Evolutionary conservation across 2,329 filamentous ascomycete species (phyloP), one percentile per base, ranked within the genome.

Genomic region (Lecanicillium sp.): DNA sequence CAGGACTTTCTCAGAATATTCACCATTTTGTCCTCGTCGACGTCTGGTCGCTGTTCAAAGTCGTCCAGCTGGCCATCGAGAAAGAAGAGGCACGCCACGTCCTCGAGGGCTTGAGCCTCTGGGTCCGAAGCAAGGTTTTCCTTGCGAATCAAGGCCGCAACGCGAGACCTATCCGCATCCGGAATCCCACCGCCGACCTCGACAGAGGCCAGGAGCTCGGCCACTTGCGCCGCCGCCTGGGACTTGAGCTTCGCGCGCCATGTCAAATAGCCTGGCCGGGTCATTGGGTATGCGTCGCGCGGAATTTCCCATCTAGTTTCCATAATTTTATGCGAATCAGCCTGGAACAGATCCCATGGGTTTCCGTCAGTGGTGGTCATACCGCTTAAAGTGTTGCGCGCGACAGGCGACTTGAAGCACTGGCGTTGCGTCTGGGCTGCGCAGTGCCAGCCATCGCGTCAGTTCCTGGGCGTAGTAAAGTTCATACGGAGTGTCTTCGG

Each of bases 61-160:
- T 74, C 76, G 51, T 89, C 87, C 46, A 94, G 84, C 55, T 92
- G 84, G 56, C 90, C 86, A 56, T 92, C 87, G 47, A 94, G 62
- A 57, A 94, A 94, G 19, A 94, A 87, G 40, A 94, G 63, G 55
- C 87, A 94, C 3, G 87, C 87, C 33, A 87, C 84, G 62, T 94
- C 87, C 65, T 94, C 87, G 45, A 94, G 68, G 6, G 77, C 71
- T 66, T 90, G 84, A 39, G 81, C 79, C 57, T 87, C 82, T 13
- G 57, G 52, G 46, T 70, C 63, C 4, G 54, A 56, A 53, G 70
- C 72, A 49, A 94, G 62, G 40, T 79, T 78, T 56, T 92, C 84
- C 62, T 94, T 94, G 44, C 84, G 71, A 38, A 94, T 81, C 58
- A 92, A 62, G n/a, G 72, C 70, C 3, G 74, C 83, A 1, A 90